Evolutionary conservation across 441 rosid genomes (phyloP).

Genomic region (Sinapis alba): DNA sequence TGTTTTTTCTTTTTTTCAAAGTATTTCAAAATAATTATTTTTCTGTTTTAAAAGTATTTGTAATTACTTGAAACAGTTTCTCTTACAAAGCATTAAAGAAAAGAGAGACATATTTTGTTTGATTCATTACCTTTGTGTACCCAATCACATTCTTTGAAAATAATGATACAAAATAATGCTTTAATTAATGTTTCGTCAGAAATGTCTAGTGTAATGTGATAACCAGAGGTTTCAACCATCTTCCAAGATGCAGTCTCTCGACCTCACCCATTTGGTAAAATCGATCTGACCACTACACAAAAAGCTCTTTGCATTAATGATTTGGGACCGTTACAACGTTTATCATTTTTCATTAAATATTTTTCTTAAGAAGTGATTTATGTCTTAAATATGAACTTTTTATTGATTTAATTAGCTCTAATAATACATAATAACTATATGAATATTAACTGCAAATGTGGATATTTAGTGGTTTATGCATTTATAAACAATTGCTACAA

Average conservation of each 20-base stretch:
- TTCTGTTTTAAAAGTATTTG: too few relatives aligned
- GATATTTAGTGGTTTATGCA: too few relatives aligned
- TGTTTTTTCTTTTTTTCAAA: too few relatives aligned
- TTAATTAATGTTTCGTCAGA: neutral
- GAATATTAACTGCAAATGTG: too few relatives aligned
- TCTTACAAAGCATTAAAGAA: too few relatives aligned
- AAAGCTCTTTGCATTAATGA: conserved; percentile 24
- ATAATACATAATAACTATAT: too few relatives aligned
- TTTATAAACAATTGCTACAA: too few relatives aligned
- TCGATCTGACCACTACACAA: conserved; percentile 19
- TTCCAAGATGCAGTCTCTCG: neutral
- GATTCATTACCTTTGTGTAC: conserved; percentile 28
- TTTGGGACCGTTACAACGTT: conserved; percentile 19
- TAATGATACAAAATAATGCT: neutral
- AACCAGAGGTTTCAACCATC: neutral
- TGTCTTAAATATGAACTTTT: neutral
- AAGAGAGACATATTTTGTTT: conserved; percentile 1
- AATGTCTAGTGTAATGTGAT: neutral
- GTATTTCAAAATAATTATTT: too few relatives aligned
- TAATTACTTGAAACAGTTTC: too few relatives aligned
- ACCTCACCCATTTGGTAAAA: conserved; percentile 26
- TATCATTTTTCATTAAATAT: neutral
- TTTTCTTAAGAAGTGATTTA: neutral
- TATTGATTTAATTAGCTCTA: too few relatives aligned
- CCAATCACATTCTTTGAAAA: conserved; percentile 16